A percentile compares a stretch with the other conserved stretches of the same genome.
These are phyloP conservation scores for Pseudotulostoma volvatum DNA, from an alignment of 495 filamentous ascomycete species.

Conservation along the genomic window DNA sequence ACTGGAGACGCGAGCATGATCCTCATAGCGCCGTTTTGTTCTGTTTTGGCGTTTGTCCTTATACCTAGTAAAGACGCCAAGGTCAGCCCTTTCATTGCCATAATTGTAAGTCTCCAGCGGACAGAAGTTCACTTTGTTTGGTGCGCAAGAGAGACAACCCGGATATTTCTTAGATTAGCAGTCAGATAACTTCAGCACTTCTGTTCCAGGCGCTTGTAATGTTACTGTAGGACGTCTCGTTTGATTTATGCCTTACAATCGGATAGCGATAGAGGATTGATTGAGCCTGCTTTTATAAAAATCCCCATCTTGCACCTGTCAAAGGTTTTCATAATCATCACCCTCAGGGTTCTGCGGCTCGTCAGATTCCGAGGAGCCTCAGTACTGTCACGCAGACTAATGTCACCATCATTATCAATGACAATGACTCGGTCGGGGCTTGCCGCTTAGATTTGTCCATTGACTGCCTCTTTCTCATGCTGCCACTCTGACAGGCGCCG, in stretches of 20 bases:
- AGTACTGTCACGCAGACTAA: slow-evolving; percentile 3
- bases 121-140: slow-evolving; percentile 12
- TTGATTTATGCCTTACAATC: not conserved
- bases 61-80: slow-evolving; percentile 18
- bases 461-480: slow-evolving; percentile 32
- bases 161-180: slow-evolving; percentile 8
- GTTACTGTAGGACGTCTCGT: not conserved
- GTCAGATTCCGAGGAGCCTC: slow-evolving; percentile 11
- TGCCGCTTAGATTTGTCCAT: slow-evolving; percentile 31
- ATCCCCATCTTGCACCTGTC: slow-evolving; percentile 28
- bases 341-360: slow-evolving; percentile 9
- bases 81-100: slow-evolving; percentile 20
- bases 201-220: not conserved
- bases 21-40: slow-evolving; percentile 22
- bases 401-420: slow-evolving; percentile 30
- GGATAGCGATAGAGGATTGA: not conserved
- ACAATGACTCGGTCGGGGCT: slow-evolving; percentile 32
- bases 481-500: slow-evolving; percentile 32
- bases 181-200: not conserved
- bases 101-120: slow-evolving; percentile 17
- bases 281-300: slow-evolving; percentile 4
- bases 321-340: slow-evolving; percentile 27
- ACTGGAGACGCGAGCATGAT: not conserved
- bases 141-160: slow-evolving; percentile 20
- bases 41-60: slow-evolving; percentile 27